Evolutionary conservation across 2,329 filamentous ascomycete genomes (phyloP).

Genomic region (Xylariaceae sp.): DNA sequence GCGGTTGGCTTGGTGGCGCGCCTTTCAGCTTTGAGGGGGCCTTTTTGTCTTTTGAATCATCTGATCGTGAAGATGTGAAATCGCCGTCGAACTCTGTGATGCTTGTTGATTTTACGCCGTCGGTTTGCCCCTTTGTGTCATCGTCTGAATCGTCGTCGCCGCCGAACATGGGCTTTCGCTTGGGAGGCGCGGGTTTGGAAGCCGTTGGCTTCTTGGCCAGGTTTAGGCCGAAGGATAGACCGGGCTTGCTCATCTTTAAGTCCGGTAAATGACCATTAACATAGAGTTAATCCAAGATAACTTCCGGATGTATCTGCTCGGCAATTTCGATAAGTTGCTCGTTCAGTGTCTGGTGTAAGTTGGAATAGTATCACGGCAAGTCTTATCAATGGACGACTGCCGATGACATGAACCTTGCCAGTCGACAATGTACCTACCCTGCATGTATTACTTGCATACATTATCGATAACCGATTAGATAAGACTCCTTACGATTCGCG

Average conservation of each 20-base stretch:
- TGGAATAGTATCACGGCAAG: no score
- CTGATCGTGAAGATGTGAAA: conserved; percentile 22
- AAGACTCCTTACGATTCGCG: conserved; percentile 10
- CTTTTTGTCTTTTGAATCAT: conserved; percentile 30
- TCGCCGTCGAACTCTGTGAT: conserved; percentile 57
- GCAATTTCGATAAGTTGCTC: background rate
- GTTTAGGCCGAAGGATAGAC: conserved; percentile 54
- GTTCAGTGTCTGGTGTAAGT: no score
- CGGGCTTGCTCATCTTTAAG: conserved; percentile 32
- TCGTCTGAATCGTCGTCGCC: conserved; percentile 52
- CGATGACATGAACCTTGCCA: no score
- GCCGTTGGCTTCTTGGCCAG: conserved; percentile 51
- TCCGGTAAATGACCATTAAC: background rate
- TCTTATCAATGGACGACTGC: no score
- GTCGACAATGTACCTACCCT: no score
- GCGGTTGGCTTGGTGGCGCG: conserved; percentile 34
- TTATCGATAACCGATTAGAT: conserved; percentile 15
- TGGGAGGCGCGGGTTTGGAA: conserved; percentile 45
- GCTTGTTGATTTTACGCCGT: conserved; percentile 43
- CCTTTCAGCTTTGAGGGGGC: conserved; percentile 29
- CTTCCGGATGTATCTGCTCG: background rate
- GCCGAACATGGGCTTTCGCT: conserved; percentile 54
- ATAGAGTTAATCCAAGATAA: background rate
- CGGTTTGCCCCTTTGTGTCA: conserved; percentile 33
- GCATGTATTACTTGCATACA: background rate